Percentiles rank a stretch among this genome's conserved stretches.
Conservation (phyloP, 208 protist species). For the Naegleria fowleri region DNA sequence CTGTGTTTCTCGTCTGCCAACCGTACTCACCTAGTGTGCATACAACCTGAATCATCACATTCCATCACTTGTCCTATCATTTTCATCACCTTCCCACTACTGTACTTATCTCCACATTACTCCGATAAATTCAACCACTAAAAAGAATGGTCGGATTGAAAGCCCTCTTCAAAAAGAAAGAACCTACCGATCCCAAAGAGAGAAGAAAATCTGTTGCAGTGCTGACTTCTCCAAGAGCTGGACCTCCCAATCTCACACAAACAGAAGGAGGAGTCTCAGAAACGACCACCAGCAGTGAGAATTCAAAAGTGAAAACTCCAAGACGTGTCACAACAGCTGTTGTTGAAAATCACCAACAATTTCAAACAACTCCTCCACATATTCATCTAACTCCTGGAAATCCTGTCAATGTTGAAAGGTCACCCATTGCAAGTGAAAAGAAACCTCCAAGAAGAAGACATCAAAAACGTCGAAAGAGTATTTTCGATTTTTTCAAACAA, state of each 20-base stretch:
- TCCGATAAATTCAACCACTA: no score
- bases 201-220: neutral
- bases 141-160: neutral
- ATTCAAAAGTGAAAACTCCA: neutral
- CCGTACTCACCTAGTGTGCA: no score
- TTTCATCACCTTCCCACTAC: no score
- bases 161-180: neutral
- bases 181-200: neutral
- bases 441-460: neutral
- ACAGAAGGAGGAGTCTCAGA: neutral
- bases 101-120: no score
- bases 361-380: neutral
- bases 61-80: no score
- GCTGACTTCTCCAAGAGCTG: neutral
- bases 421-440: neutral
- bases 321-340: neutral
- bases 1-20: no score
- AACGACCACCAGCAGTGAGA: neutral
- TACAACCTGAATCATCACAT: no score
- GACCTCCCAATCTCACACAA: neutral
- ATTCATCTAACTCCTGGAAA: neutral
- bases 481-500: neutral
- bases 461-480: neutral
- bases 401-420: neutral
- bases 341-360: neutral